Conservation (phyloP, 176 grass and related monocot species). For the Leersia perrieri region DNA sequence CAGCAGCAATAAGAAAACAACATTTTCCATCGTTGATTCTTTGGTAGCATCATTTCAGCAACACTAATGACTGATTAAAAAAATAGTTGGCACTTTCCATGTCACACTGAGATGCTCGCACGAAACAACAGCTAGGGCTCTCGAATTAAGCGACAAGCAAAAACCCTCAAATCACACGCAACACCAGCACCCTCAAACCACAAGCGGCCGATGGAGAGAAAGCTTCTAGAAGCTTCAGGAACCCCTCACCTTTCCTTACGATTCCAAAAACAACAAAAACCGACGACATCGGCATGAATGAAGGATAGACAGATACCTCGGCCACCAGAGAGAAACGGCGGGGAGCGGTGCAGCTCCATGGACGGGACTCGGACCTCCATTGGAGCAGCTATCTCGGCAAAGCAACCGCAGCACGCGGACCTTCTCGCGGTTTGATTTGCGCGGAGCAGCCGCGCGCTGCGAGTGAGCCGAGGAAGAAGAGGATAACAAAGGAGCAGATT, state of each 20-base stretch:
- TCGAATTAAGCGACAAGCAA: no score
- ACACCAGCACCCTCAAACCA: background rate
- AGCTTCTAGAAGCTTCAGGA: background rate
- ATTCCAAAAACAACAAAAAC: background rate
- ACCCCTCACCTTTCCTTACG: background rate
- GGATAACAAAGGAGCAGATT: slow-evolving; percentile 12
- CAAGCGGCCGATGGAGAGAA: background rate
- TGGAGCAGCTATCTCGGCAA: background rate
- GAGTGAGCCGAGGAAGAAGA: background rate
- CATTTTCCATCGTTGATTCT: background rate
- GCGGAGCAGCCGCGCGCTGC: slow-evolving; percentile 2
- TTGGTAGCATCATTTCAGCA: background rate
- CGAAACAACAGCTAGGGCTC: background rate
- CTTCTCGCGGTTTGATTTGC: background rate
- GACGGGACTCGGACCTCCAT: slow-evolving; percentile 45
- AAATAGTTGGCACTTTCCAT: background rate
- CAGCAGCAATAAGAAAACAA: background rate
- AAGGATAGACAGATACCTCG: slow-evolving; percentile 22
- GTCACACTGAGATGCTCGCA: background rate
- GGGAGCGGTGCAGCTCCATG: slow-evolving; percentile 50
- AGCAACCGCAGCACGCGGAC: background rate
- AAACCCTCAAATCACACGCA: background rate
- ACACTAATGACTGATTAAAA: background rate
- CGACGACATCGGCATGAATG: background rate
- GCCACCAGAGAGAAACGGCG: slow-evolving; percentile 26